Evolutionary conservation across 768 basidiomycete genomes (phyloP), one percentile per base, ranked within the genome.

Genomic region (Neoboletus brunneissimus): DNA sequence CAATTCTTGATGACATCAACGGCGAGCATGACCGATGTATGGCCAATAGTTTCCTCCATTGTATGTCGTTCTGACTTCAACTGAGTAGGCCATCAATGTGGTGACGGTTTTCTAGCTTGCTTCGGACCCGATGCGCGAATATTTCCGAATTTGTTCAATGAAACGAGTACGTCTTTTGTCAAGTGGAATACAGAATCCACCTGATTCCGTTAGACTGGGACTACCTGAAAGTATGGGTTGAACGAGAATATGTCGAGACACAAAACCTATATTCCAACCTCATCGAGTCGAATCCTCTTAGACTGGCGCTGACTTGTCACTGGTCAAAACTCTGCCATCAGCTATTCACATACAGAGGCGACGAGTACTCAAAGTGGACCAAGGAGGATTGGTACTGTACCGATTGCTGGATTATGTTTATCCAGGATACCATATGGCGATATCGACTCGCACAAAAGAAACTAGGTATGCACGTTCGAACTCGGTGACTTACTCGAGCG

Each of bases 271-370:
- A 5, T 10, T 23, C 1, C 32, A 59, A 57, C 41, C 25, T 7
- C 5, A 2, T 37, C 1, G 55, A 59, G 31, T 42, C 13, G 22
- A n/a, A n/a, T 22, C 18, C 37, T 6, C 37, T 38, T 7, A 18
- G 7, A 8, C 3, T 38, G 16, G 37, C 18, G 3, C 9, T 18
- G 16, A 38, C 12, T 32, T 40, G 55, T 4, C 35, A 52, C 12
- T 58, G 55, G 58, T 29, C 58, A 10, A 48, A 29, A 46, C 32
- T 57, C 22, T 11, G 51, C 7, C 35, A 40, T 16, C 48, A 35
- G 18, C 35, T 58, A 48, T 51, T 57, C 9, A 31, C 32, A n/a
- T 58, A 35, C 48, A 48, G 25, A 38, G 3, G 6, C 6, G 46
- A 32, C 13, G 29, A 23, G 9, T 59, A 51, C 16, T 27, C 31